Percentiles rank a stretch among this genome's conserved stretches.
phyloP scores from a whole-genome alignment of 1,284 basidiomycete genomes.

The Farysia itapuensis region DNA sequence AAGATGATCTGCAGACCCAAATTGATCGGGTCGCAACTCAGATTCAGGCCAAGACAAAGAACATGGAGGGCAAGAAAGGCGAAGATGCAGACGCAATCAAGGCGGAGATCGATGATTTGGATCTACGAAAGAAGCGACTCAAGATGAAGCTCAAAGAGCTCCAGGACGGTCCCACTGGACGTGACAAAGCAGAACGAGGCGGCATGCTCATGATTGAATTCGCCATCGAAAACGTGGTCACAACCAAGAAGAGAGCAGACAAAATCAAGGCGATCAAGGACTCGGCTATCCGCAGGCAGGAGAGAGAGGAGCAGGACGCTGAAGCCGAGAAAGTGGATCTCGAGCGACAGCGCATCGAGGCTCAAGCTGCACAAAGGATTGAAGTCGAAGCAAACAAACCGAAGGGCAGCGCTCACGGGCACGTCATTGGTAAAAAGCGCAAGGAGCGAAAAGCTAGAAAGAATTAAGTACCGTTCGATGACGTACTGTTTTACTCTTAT shows the following conservation, averaged over 20 bases:
- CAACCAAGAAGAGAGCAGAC: slow-evolving; percentile 48
- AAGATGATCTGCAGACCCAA: slow-evolving; percentile 42
- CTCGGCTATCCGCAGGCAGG: slow-evolving; percentile 16
- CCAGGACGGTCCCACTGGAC: slow-evolving; percentile 8
- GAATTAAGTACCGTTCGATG: too few species aligned
- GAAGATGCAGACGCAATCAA: slow-evolving; percentile 10
- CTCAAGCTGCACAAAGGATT: slow-evolving; percentile 22
- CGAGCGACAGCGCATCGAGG: slow-evolving; percentile 8
- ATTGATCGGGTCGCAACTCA: slow-evolving; percentile 31
- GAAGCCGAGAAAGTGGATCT: slow-evolving; percentile 1
- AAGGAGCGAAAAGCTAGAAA: slow-evolving; percentile 40
- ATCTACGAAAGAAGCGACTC: slow-evolving; percentile 41
- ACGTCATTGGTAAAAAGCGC: slow-evolving; percentile 55
- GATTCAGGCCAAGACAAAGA: slow-evolving; percentile 22
- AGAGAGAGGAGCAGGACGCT: slow-evolving; percentile 9
- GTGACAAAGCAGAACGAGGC: slow-evolving; percentile 46
- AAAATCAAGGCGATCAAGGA: slow-evolving; percentile 40
- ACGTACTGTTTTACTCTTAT: too few species aligned
- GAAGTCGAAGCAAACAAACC: slow-evolving; percentile 23
- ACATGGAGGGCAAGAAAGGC: slow-evolving; percentile 17
- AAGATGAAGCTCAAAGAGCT: slow-evolving; percentile 36
- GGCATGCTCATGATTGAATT: slow-evolving; percentile 56
- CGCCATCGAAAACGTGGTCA: slow-evolving; percentile 55
- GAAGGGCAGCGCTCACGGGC: slow-evolving; percentile 31
- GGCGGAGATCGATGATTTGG: slow-evolving; percentile 22